Evolutionary conservation across 2,329 filamentous ascomycete genomes (phyloP), one percentile per base, ranked within the genome.

Genomic region (Penicillium sp.): DNA sequence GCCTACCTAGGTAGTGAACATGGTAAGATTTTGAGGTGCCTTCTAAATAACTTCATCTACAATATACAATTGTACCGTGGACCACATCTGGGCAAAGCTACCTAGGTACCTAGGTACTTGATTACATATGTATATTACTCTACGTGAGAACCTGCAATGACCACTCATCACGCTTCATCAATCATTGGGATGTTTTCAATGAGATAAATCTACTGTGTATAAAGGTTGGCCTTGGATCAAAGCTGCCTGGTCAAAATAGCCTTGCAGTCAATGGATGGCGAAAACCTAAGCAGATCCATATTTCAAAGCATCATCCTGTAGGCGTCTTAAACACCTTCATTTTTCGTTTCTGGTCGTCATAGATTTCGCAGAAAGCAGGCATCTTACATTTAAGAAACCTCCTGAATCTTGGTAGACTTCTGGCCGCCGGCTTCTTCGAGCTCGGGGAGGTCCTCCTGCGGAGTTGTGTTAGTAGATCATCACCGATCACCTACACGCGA

Each of bases 361-460:
- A 55, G 51, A 61, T 57, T 65, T 52, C 50, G 56, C 62, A 62
- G 55, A 57, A 60, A 56, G 53, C 48, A 63, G 42, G 16, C 45
- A 46, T 52, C 32, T 51, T 45, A 39, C 24, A 53, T 62, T 65
- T 72, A 74, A 53, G 67, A 65, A 45, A 74, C 57, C 64, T 74
- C 72, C 63, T 74, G 66, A 55, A 74, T 71, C 67, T 74, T 74
- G 52, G 64, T 24, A 39, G 69, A 64, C 65, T 74, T 73, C 58
- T 74, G 74, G 54, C 6, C 38, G 0, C 78, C 76, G 39, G 57
- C 67, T 60, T 70, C 73, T 66, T 72, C 77, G 40, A 95, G 85
- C 65, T 85, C 85, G 56, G 92, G 91, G 86, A 96, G 92, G n/a
- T 93, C 90, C 4, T 91, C 89, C 50, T 90, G 88, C 37, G 24